Evolutionary conservation across 176 grass and related monocot species (phyloP), one percentile per base, ranked within the genome.

Genomic region (Phragmites australis): DNA sequence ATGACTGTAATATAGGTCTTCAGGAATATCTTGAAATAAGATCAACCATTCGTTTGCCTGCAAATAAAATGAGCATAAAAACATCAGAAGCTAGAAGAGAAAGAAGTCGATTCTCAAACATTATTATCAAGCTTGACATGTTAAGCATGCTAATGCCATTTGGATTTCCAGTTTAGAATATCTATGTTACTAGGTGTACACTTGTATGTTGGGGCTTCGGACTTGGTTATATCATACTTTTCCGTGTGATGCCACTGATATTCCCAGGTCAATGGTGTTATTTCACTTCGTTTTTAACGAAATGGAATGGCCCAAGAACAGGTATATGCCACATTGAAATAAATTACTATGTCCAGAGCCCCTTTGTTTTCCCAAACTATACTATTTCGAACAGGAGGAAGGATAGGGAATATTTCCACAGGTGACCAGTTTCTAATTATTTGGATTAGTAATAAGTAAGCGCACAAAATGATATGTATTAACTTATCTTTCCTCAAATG

Each of bases 31-130:
- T 19, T 65, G 32, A 69, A 72, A 23, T 31, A 30, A 57, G n/a
- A 68, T 80, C 78, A 69, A 56, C 9, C n/a, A 57, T 31, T 19
- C 65, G 69, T 81, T 81, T 81, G n/a, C 25, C 64, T 69, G 11
- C 8, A 69, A 65, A 45, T 9, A 50, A 81, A 69, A 57, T 45
- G 37, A 45, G 7, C 9, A 43, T 30, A 42, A 80, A 49, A 21
- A 47, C 26, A 56, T 65, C 37, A 54, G 37, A 22, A 44, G 39
- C 27, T 8, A 29, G 39, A 56, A 2, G 4, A 55, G 15, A 42
- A 60, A 31, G 7, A 45, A 12, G 37, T 31, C 37, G 16, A 68
- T 43, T 17, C 21, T 53, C 27, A 69, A 56, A 22, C 27, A 44
- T 21, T 25, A 44, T 21, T 25, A 68, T 45, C 16, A 51, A 56